Conservation (phyloP, 2,329 filamentous ascomycete species). For the Aspergillus sergii region DNA sequence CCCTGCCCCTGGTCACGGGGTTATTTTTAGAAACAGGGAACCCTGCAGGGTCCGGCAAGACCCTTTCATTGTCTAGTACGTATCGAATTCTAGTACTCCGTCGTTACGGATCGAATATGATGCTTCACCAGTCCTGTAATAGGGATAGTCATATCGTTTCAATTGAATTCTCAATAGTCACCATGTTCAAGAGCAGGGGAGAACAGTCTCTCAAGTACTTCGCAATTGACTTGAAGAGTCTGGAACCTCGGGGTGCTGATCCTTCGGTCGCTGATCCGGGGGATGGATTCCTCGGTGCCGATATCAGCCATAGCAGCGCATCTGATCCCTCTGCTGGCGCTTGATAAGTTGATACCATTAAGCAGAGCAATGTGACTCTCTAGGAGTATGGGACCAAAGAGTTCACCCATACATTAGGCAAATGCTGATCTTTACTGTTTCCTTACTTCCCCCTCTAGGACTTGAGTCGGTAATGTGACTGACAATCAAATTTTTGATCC, state of each 20-base stretch:
- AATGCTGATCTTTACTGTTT: background rate
- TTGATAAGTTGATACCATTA: background rate
- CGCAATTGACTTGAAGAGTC: conserved; percentile 7
- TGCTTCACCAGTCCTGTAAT: background rate
- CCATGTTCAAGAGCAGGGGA: too few species aligned
- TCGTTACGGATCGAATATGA: background rate
- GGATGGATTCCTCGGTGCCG: background rate
- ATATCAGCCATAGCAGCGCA: background rate
- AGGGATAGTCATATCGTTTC: background rate
- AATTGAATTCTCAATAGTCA: background rate
- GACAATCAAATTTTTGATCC: background rate
- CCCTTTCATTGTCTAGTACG: background rate
- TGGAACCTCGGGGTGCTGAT: conserved; percentile 16
- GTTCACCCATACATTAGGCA: background rate
- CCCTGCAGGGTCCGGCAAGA: background rate
- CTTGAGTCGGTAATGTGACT: background rate
- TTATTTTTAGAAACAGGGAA: conserved; percentile 10
- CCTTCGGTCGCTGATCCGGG: conserved; percentile 15
- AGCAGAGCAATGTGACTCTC: background rate
- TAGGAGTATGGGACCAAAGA: background rate
- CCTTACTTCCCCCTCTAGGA: background rate
- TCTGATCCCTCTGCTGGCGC: background rate
- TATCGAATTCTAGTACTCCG: background rate
- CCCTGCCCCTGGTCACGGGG: conserved; percentile 1
- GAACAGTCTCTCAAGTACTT: background rate